Evolutionary conservation across 805 yeast genomes (phyloP).

Genomic region (Metschnikowia chrysomelidarum): DNA sequence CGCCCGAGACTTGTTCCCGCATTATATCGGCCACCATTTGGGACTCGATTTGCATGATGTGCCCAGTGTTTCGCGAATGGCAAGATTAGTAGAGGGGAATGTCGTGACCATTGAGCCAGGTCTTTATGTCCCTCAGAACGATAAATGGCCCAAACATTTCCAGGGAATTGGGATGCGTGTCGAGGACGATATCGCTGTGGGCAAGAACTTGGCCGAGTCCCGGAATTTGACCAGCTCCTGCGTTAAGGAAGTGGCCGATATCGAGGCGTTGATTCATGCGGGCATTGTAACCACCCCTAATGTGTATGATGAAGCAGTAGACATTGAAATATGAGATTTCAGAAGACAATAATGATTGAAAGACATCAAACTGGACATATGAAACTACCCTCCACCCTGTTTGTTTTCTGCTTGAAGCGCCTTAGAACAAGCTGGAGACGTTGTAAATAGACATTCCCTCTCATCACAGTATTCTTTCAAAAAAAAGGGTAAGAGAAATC

Average conservation of each 20-base stretch:
- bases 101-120: conserved; percentile 97
- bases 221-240: conserved; percentile 71
- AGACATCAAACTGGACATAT: too few relatives aligned
- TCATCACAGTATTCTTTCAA: too few relatives aligned
- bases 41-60: conserved; percentile 91
- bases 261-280: conserved; percentile 62
- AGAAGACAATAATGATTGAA: not conserved
- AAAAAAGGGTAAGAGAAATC: too few relatives aligned
- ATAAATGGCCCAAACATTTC: conserved; percentile 72
- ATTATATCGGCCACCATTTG: conserved; percentile 91
- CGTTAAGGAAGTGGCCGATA: conserved; percentile 79
- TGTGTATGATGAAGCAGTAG: conserved; percentile 34
- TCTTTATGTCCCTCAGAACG: conserved; percentile 75
- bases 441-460: too few relatives aligned
- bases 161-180: conserved; percentile 91
- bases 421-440: too few relatives aligned
- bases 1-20: conserved; percentile 68
- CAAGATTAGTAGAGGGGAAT: conserved; percentile 60
- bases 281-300: conserved; percentile 54
- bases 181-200: conserved; percentile 90
- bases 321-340: conserved; percentile 20
- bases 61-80: conserved; percentile 59
- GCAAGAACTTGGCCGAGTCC: conserved; percentile 50
- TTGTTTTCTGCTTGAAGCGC: too few relatives aligned
- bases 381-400: too few relatives aligned